A percentile compares a stretch with the other conserved stretches of the same genome.
phyloP scores from a whole-genome alignment of 179 eudicot genomes.

The Heliamphora pulchella region DNA sequence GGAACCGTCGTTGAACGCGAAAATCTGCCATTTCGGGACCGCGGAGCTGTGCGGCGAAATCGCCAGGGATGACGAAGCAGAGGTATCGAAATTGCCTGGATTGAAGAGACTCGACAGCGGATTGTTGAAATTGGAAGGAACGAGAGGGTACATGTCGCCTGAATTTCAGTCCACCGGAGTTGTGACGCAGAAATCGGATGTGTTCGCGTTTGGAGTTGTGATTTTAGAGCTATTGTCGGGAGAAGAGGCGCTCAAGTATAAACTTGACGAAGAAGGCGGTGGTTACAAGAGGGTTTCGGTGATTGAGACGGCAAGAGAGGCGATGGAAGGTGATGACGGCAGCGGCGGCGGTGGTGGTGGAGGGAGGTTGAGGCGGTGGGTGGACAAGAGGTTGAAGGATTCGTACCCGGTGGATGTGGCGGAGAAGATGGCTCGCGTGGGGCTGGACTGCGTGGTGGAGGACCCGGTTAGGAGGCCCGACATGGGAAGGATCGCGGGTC shows the following conservation, averaged over 20 bases:
- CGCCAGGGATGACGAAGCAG: constrained; percentile 9
- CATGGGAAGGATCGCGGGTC: constrained; percentile 70
- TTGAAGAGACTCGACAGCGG: constrained; percentile 25
- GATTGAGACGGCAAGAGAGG: constrained; percentile 67
- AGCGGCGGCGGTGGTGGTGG: constrained; percentile 25
- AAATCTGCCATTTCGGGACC: constrained; percentile 78
- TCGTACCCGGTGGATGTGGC: constrained; percentile 85
- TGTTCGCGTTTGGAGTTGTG: constrained; percentile 85
- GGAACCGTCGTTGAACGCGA: constrained; percentile 41
- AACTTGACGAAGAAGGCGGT: constrained; percentile 32
- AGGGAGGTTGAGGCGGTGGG: constrained; percentile 67
- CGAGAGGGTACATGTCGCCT: constrained; percentile 92
- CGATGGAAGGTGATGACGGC: constrained; percentile 29
- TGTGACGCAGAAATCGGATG: constrained; percentile 63
- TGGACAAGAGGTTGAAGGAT: constrained; percentile 69
- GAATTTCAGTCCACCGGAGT: constrained; percentile 53
- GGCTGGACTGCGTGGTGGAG: constrained; percentile 57
- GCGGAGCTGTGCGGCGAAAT: constrained; percentile 78
- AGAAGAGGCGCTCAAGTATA: constrained; percentile 53
- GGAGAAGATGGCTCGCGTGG: constrained; percentile 49
- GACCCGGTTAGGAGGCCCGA: constrained; percentile 69
- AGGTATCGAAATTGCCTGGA: not conserved
- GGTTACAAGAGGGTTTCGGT: constrained; percentile 38
- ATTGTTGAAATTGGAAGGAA: constrained; percentile 52
- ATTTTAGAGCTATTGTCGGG: constrained; percentile 67